Percentiles rank a stretch among this genome's conserved stretches.
phyloP scores from a whole-genome alignment of 2,329 filamentous ascomycete species.

The Piedraia hortae region DNA sequence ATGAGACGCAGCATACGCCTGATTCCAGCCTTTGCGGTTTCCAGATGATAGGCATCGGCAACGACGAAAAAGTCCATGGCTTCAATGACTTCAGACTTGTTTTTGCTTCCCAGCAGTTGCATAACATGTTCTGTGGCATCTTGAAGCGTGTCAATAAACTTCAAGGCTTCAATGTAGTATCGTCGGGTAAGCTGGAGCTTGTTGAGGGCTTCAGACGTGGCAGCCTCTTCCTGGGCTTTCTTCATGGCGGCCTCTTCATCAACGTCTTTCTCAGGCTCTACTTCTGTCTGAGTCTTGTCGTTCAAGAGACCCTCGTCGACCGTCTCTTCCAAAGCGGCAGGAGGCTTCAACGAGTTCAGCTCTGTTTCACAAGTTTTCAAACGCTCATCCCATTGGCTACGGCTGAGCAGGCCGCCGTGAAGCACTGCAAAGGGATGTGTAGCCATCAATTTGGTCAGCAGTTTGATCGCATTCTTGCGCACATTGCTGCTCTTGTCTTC shows the following conservation, averaged over 20 bases:
- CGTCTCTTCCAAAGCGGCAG: conserved; percentile 40
- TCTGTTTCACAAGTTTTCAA: conserved; percentile 63
- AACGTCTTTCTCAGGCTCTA: conserved; percentile 48
- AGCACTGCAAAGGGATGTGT: conserved; percentile 85
- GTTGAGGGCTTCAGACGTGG: conserved; percentile 64
- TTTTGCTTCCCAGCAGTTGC: conserved; percentile 73
- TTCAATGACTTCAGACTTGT: conserved; percentile 96
- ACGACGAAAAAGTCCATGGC: conserved; percentile 97
- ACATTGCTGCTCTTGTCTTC: conserved; percentile 98
- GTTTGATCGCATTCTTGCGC: conserved; percentile 75
- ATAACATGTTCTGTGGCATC: conserved; percentile 54
- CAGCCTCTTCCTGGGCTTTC: conserved; percentile 64
- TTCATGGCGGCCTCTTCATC: conserved; percentile 44
- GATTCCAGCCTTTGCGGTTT: conserved; percentile 78
- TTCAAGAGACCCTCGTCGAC: conserved; percentile 59
- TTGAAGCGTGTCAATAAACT: conserved; percentile 79
- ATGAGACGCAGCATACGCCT: conserved; percentile 87
- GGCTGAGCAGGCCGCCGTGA: conserved; percentile 63
- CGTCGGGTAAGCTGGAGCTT: conserved; percentile 68
- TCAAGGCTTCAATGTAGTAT: conserved; percentile 79
- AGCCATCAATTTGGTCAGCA: conserved; percentile 64
- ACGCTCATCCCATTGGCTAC: conserved; percentile 61
- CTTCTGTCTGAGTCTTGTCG: conserved; percentile 60
- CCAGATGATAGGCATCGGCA: conserved; percentile 83
- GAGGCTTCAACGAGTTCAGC: conserved; percentile 54